Evolutionary conservation across 2,329 filamentous ascomycete genomes (phyloP).

Genomic region (Fusarium gaditjirri): DNA sequence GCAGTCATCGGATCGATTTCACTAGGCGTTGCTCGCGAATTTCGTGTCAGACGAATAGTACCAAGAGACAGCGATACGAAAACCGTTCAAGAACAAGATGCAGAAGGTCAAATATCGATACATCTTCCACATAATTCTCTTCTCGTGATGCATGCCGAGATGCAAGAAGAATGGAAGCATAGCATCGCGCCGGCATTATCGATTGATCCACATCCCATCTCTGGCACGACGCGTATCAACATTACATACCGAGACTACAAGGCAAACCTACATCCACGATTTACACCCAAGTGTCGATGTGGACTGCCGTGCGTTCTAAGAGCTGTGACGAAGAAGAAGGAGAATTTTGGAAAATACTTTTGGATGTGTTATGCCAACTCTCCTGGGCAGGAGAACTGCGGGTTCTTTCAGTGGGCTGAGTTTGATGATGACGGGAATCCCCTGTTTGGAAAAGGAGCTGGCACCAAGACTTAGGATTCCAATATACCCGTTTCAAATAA

Average conservation of each 20-base stretch:
- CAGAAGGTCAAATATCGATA: slow-evolving; percentile 88
- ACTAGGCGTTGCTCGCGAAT: slow-evolving; percentile 91
- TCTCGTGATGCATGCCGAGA: slow-evolving; percentile 95
- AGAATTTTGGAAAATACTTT: slow-evolving; percentile 83
- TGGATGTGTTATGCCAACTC: slow-evolving; percentile 91
- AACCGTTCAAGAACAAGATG: slow-evolving; percentile 63
- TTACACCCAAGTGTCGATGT: slow-evolving; percentile 83
- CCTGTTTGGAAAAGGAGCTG: slow-evolving; percentile 26
- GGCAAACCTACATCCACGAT: slow-evolving; percentile 76
- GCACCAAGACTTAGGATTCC: background rate
- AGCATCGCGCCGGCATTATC: slow-evolving; percentile 77
- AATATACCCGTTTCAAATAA: background rate
- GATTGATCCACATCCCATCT: slow-evolving; percentile 85
- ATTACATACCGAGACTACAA: slow-evolving; percentile 94
- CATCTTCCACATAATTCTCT: slow-evolving; percentile 95
- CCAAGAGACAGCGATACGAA: slow-evolving; percentile 63
- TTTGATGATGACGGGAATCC: slow-evolving; percentile 90
- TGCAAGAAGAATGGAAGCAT: slow-evolving; percentile 98
- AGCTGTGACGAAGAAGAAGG: slow-evolving; percentile 81
- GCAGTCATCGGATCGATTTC: slow-evolving; percentile 91
- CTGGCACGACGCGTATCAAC: slow-evolving; percentile 86
- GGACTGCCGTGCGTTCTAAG: slow-evolving; percentile 74
- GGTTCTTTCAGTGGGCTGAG: slow-evolving; percentile 85
- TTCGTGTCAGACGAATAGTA: slow-evolving; percentile 82
- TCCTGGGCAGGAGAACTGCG: slow-evolving; percentile 75